phyloP scores from a whole-genome alignment of 2,329 filamentous ascomycete species.

The Dothiorella sarmentorum region DNA sequence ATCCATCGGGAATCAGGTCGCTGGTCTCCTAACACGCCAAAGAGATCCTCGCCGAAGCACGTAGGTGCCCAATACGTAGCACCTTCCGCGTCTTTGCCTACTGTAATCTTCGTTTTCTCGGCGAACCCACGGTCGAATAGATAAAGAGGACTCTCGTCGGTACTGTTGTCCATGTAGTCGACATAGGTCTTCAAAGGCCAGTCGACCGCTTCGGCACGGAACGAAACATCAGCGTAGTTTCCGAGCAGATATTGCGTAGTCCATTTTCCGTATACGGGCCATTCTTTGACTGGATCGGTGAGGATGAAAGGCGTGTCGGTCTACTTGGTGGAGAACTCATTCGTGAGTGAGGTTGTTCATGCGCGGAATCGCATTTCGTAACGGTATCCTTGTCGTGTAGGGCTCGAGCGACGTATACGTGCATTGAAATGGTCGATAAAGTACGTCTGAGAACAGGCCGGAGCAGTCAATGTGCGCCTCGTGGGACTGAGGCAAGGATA shows the following conservation, averaged over 20 bases:
- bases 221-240: slow-evolving; percentile 64
- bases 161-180: slow-evolving; percentile 74
- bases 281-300: slow-evolving; percentile 73
- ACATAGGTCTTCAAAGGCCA: slow-evolving; percentile 82
- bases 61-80: slow-evolving; percentile 71
- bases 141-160: slow-evolving; percentile 87
- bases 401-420: slow-evolving; percentile 67
- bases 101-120: slow-evolving; percentile 72
- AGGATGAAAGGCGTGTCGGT: slow-evolving; percentile 81
- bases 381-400: slow-evolving; percentile 69
- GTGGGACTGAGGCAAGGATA: slow-evolving; percentile 55
- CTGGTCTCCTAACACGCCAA: slow-evolving; percentile 71
- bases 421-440: slow-evolving; percentile 89
- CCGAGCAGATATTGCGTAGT: slow-evolving; percentile 62
- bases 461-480: slow-evolving; percentile 65
- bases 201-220: slow-evolving; percentile 89
- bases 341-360: slow-evolving; percentile 65
- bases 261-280: slow-evolving; percentile 77
- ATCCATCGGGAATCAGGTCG: slow-evolving; percentile 89
- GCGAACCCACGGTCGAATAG: slow-evolving; percentile 86
- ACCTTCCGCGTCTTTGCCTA: slow-evolving; percentile 51
- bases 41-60: slow-evolving; percentile 85
- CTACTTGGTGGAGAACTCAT: slow-evolving; percentile 74
- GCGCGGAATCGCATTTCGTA: slow-evolving; percentile 67
- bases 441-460: slow-evolving; percentile 81